A percentile compares a stretch with the other conserved stretches of the same genome.
Conservation (phyloP, 805 yeast genomes). For the Candida peoriensis region DNA sequence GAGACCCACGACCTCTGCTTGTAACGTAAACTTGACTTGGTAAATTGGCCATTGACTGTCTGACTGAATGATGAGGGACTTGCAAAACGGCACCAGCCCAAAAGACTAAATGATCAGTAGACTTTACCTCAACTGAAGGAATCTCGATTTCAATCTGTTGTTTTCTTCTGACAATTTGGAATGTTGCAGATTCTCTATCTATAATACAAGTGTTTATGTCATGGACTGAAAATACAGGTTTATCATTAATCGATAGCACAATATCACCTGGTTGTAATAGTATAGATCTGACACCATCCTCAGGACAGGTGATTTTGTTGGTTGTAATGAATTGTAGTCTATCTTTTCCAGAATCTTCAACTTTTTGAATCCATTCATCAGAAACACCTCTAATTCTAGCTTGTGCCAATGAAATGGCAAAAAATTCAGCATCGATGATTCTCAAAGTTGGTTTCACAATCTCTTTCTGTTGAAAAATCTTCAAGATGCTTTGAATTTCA, state of each 20-base stretch:
- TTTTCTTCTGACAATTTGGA: constrained; percentile 70
- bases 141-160: constrained; percentile 55
- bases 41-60: constrained; percentile 70
- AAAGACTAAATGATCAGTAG: constrained; percentile 61
- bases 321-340: constrained; percentile 72
- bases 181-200: constrained; percentile 39
- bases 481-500: constrained; percentile 54
- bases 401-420: constrained; percentile 58
- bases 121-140: constrained; percentile 56
- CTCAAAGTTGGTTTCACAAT: constrained; percentile 45
- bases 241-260: constrained; percentile 62
- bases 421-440: constrained; percentile 76
- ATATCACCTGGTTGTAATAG: constrained; percentile 62
- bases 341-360: constrained; percentile 60
- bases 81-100: constrained; percentile 88
- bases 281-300: constrained; percentile 16
- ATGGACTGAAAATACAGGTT: constrained; percentile 57
- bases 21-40: constrained; percentile 86
- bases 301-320: constrained; percentile 56
- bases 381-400: constrained; percentile 88
- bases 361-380: constrained; percentile 68
- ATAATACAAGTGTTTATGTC: constrained; percentile 46
- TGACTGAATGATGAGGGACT: constrained; percentile 88
- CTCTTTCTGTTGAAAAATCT: constrained; percentile 42
- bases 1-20: constrained; percentile 72